A percentile compares a stretch with the other conserved stretches of the same genome.
Conservation (phyloP, 345 rosid species). For the Eucalyptus fibrosa region DNA sequence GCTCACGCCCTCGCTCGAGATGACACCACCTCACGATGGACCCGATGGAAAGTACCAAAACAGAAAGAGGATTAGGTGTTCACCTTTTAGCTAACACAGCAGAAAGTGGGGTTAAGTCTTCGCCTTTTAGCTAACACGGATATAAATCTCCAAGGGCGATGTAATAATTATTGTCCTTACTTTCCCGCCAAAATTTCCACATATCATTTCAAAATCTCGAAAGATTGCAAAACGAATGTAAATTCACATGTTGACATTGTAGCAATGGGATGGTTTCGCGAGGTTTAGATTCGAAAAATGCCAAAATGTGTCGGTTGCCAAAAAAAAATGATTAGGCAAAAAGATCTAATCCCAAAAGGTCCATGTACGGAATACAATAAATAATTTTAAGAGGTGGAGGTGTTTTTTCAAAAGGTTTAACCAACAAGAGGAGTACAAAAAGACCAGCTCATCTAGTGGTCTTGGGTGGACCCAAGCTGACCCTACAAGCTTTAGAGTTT, state of each 20-base stretch:
- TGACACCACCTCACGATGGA: not conserved
- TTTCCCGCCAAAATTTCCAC: not conserved
- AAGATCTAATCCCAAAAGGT: not conserved
- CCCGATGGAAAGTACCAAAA: not conserved
- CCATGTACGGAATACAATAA: not conserved
- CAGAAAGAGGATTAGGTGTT: not conserved
- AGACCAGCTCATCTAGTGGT: not conserved
- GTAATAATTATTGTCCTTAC: not conserved
- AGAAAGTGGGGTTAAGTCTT: not conserved
- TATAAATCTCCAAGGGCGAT: no score
- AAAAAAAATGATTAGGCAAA: not conserved
- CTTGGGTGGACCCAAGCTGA: not conserved
- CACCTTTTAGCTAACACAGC: not conserved
- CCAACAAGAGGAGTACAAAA: not conserved
- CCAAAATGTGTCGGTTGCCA: not conserved
- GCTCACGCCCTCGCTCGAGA: not conserved
- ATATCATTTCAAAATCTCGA: not conserved
- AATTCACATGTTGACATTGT: not conserved
- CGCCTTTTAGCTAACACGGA: not conserved
- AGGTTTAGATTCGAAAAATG: not conserved
- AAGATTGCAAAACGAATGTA: not conserved
- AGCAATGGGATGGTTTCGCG: not conserved
- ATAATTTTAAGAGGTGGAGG: not conserved
- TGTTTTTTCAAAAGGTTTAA: not conserved
- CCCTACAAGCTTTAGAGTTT: not conserved